Conservation (phyloP, 768 basidiomycete genomes). For the Cubamyces lactineus region DNA sequence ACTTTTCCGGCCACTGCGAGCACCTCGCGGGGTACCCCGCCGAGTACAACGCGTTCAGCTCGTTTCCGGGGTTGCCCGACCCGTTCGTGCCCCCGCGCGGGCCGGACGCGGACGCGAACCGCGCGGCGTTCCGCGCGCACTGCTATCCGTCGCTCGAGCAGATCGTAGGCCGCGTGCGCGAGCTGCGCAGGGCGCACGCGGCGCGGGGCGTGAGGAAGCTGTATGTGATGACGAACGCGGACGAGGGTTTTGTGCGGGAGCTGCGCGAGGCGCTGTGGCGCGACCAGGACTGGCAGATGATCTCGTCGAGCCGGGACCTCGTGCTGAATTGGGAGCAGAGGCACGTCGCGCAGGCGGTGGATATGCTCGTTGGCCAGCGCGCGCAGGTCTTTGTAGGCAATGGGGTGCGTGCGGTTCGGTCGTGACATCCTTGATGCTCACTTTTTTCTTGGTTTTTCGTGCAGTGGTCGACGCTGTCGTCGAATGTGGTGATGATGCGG, state of each 20-base stretch:
- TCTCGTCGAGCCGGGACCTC: slow-evolving; percentile 44
- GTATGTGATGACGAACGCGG: slow-evolving; percentile 70
- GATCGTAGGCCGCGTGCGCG: slow-evolving; percentile 49
- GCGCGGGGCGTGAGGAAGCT: slow-evolving; percentile 44
- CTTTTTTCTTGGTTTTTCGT: no score
- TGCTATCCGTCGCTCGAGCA: slow-evolving; percentile 58
- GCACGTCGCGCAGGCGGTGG: slow-evolving; percentile 49
- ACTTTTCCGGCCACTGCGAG: slow-evolving; percentile 53
- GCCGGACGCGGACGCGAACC: slow-evolving; percentile 32
- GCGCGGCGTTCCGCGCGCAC: slow-evolving; percentile 42
- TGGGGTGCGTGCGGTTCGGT: slow-evolving; percentile 41
- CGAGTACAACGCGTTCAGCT: slow-evolving; percentile 54
- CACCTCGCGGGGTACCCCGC: slow-evolving; percentile 44
- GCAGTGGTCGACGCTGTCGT: slow-evolving; percentile 52
- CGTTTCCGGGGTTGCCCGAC: slow-evolving; percentile 56
- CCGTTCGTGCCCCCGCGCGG: slow-evolving; percentile 40
- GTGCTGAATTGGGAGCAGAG: slow-evolving; percentile 45
- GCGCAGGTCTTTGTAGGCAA: slow-evolving; percentile 57
- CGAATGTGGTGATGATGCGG: slow-evolving; percentile 50
- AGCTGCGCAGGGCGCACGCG: slow-evolving; percentile 26
- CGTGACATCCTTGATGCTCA: no score
- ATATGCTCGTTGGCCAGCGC: slow-evolving; percentile 51
- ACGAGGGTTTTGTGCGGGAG: slow-evolving; percentile 49
- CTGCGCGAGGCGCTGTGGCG: slow-evolving; percentile 44
- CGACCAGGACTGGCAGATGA: slow-evolving; percentile 5